Conservation (phyloP, 768 basidiomycete genomes). For the Lactarius psammicola region DNA sequence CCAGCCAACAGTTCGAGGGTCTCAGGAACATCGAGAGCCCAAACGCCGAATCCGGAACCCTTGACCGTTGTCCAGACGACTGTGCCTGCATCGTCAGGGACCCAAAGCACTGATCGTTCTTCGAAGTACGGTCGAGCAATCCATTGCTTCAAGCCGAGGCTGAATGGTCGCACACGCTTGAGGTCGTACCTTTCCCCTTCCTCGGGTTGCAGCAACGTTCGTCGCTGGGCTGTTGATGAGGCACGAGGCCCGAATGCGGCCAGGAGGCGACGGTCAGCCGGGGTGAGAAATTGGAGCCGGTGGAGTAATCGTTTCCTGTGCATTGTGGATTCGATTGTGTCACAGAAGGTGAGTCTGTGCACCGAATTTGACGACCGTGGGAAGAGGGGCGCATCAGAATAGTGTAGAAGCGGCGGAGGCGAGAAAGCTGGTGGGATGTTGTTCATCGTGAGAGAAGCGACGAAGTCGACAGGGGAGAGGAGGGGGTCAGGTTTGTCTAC, state of each 20-base stretch:
- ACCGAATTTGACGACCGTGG: conserved; percentile 52
- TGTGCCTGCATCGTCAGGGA: conserved; percentile 23
- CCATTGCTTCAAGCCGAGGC: conserved; percentile 33
- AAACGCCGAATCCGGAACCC: conserved; percentile 29
- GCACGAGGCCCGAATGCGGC: conserved; percentile 41
- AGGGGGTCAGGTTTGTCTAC: conserved; percentile 29
- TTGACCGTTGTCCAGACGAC: conserved; percentile 24
- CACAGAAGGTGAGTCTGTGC: conserved; percentile 38
- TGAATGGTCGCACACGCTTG: conserved; percentile 30
- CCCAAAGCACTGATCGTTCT: conserved; percentile 20
- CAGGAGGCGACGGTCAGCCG: conserved; percentile 44
- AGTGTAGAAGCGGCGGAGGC: conserved; percentile 48
- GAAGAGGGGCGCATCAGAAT: conserved; percentile 39
- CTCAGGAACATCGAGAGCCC: conserved; percentile 28
- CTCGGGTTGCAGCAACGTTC: conserved; percentile 34
- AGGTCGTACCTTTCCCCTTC: conserved; percentile 34
- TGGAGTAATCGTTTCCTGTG: conserved; percentile 51
- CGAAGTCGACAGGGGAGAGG: conserved; percentile 37
- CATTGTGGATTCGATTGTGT: conserved; percentile 44
- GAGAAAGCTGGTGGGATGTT: conserved; percentile 41
- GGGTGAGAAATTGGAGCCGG: conserved; percentile 43
- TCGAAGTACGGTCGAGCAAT: conserved; percentile 26
- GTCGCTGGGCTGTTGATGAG: conserved; percentile 31
- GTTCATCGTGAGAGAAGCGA: conserved; percentile 46
- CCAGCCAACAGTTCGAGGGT: conserved; percentile 25